Evolutionary conservation across 139 green algal genomes (phyloP).

Genomic region (Chlamydomonas sp.): DNA sequence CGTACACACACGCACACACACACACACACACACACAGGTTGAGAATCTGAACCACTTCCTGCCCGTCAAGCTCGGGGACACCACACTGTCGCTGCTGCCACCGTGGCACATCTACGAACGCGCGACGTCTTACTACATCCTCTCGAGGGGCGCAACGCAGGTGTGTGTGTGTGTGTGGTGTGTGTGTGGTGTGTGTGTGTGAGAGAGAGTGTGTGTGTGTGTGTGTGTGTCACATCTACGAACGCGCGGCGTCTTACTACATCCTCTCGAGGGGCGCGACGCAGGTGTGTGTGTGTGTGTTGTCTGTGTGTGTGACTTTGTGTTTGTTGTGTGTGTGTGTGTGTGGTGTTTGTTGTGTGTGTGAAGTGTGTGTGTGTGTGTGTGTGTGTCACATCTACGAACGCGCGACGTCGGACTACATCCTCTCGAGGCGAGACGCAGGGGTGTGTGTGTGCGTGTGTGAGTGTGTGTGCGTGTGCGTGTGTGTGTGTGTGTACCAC

Average conservation of each 20-base stretch:
- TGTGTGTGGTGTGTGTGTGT: too few relatives aligned
- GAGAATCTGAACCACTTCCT: slow-evolving; percentile 54
- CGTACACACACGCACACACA: too few relatives aligned
- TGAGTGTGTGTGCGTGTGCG: too few relatives aligned
- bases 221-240: slow-evolving; percentile 85
- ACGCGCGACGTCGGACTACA: slow-evolving; percentile 48
- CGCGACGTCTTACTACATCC: slow-evolving; percentile 57
- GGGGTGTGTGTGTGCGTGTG: not conserved
- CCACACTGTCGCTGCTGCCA: slow-evolving; percentile 73
- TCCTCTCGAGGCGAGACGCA: not conserved
- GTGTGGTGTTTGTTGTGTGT: too few relatives aligned
- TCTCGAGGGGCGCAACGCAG: slow-evolving; percentile 34
- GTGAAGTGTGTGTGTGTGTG: not conserved
- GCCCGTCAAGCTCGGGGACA: slow-evolving; percentile 37
- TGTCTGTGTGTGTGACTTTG: too few relatives aligned
- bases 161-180: slow-evolving; percentile 14
- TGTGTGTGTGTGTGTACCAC: too few relatives aligned
- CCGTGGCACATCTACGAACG: slow-evolving; percentile 94
- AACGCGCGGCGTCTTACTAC: slow-evolving; percentile 55
- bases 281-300: slow-evolving; percentile 3
- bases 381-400: slow-evolving; percentile 87
- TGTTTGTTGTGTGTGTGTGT: too few relatives aligned
- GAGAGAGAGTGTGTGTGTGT: not conserved
- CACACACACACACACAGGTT: slow-evolving; percentile 30
- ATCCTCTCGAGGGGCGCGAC: not conserved